Evolutionary conservation across 108 stramenopile species (phyloP).

Genomic region (Conticribra weissflogii): DNA sequence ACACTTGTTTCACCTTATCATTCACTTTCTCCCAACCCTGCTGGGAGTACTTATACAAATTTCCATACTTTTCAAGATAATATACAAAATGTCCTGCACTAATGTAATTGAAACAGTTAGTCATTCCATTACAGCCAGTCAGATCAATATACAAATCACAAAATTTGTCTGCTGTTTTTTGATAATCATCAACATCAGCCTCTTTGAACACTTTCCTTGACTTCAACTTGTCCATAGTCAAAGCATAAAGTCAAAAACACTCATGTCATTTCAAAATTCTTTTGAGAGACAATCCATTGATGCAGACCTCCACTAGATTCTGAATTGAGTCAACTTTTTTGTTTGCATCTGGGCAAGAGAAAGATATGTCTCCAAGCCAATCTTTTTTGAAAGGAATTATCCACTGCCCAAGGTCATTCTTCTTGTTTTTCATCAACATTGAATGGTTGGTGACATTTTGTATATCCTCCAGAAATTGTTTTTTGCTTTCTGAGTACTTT

Average conservation of each 20-base stretch:
- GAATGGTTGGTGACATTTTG: neutral
- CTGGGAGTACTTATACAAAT: conserved; percentile 8
- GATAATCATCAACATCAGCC: neutral
- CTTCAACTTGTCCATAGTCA: neutral
- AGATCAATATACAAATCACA: neutral
- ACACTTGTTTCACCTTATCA: neutral
- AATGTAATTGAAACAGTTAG: conserved; percentile 33
- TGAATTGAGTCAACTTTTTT: neutral
- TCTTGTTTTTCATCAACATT: neutral
- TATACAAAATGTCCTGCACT: conserved; percentile 21
- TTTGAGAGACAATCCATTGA: neutral
- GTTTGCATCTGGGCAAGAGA: neutral
- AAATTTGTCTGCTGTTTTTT: neutral
- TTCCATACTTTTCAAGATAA: neutral
- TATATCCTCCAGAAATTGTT: neutral
- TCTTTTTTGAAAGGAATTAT: neutral
- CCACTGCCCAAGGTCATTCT: neutral
- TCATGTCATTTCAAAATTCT: neutral
- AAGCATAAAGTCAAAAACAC: neutral
- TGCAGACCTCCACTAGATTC: no score
- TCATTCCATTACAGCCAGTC: conserved; percentile 4
- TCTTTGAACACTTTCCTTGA: neutral
- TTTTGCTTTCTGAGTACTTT: neutral
- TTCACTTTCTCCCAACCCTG: conserved; percentile 19
- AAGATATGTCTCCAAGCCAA: neutral